Conservation (phyloP, 2,329 filamentous ascomycete genomes). For the Ceratocystis cacaofunesta region DNA sequence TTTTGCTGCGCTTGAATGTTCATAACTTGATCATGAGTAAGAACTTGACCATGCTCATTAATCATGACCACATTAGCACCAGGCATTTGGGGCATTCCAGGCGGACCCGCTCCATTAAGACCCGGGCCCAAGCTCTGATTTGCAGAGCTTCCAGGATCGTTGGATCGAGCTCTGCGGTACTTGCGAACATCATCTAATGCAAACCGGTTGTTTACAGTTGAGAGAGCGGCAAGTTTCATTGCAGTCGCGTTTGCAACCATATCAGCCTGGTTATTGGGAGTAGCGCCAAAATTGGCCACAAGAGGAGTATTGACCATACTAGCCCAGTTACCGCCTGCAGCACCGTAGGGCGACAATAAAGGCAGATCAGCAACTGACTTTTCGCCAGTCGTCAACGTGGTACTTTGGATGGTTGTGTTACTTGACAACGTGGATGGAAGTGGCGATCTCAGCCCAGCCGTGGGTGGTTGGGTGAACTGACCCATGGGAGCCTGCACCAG, state of each 20-base stretch:
- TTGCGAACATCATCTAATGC: conserved; percentile 93
- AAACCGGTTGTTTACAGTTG: conserved; percentile 96
- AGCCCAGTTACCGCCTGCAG: conserved; percentile 84
- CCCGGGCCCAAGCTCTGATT: conserved; percentile 26
- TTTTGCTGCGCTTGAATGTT: conserved; percentile 58
- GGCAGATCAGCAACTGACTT: conserved; percentile 57
- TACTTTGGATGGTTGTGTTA: conserved; percentile 61
- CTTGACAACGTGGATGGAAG: conserved; percentile 49
- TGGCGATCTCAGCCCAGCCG: conserved; percentile 64
- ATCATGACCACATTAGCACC: conserved; percentile 80
- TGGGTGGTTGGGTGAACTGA: conserved; percentile 75
- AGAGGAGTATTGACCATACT: conserved; percentile 98
- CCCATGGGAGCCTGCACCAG: conserved; percentile 77
- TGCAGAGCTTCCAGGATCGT: conserved; percentile 47
- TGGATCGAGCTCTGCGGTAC: conserved; percentile 80
- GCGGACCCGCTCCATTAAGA: conserved; percentile 27
- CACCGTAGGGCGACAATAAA: conserved; percentile 62
- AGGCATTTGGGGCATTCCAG: conserved; percentile 44
- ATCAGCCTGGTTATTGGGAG: conserved; percentile 55
- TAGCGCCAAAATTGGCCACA: conserved; percentile 63
- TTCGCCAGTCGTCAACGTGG: conserved; percentile 42
- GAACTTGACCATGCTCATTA: conserved; percentile 77
- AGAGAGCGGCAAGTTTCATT: conserved; percentile 94
- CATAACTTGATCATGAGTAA: conserved; percentile 73
- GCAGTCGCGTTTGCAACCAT: conserved; percentile 98